A percentile compares a stretch with the other conserved stretches of the same genome.
Conservation (phyloP, 257 asterid species). For the Anisodus tanguticus region DNA sequence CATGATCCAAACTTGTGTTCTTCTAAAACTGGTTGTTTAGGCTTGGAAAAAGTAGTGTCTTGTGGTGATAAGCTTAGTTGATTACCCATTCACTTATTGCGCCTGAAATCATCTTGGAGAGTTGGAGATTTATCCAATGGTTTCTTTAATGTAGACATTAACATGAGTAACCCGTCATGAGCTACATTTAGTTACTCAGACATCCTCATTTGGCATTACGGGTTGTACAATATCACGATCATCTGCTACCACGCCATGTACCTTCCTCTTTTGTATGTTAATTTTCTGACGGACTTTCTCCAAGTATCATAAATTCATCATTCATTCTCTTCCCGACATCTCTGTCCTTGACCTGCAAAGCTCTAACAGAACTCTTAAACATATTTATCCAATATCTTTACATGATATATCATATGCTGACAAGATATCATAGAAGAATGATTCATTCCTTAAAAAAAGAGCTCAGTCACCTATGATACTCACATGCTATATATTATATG, state of each 20-base stretch:
- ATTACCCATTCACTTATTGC: not conserved
- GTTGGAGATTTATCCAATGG: not conserved
- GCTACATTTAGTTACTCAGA: not conserved
- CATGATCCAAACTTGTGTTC: not conserved
- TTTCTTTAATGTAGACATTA: not conserved
- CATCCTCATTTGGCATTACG: constrained; percentile 23
- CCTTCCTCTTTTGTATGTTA: constrained; percentile 34
- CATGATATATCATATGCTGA: no score
- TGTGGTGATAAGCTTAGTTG: not conserved
- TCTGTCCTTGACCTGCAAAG: not conserved
- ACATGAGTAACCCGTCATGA: not conserved
- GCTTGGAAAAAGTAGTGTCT: not conserved
- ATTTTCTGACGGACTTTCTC: constrained; percentile 43
- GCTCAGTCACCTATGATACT: no score
- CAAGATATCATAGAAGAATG: no score
- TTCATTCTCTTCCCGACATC: not conserved
- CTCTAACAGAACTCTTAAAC: not conserved
- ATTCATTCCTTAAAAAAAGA: no score
- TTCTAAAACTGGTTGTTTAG: not conserved
- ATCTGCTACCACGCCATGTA: constrained; percentile 41
- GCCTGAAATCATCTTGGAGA: not conserved
- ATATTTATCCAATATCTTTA: not conserved
- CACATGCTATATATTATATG: no score
- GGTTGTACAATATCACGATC: constrained; percentile 42
- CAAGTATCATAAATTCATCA: constrained; percentile 38